phyloP scores from a whole-genome alignment of 163 green algal genomes.

The Trebouxia gelatinosa region DNA sequence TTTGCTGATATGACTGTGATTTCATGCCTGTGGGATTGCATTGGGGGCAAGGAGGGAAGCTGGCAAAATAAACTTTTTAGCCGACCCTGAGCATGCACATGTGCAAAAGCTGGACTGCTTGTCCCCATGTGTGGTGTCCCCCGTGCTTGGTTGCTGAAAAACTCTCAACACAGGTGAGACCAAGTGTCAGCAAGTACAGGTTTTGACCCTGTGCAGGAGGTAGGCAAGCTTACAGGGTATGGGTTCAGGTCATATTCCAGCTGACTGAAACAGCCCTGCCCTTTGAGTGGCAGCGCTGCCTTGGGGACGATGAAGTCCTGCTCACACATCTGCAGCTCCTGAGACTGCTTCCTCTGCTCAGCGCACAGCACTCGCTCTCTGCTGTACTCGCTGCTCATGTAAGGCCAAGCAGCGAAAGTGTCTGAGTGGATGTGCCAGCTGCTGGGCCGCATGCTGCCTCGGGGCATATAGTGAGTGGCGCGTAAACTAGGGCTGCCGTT shows the following conservation, averaged over 20 bases:
- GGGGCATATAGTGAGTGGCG: conserved; percentile 22
- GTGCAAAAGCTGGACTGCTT: not conserved
- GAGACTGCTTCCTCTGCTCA: not conserved
- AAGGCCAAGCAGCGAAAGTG: not conserved
- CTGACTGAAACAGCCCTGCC: conserved; percentile 11
- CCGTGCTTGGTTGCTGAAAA: not conserved
- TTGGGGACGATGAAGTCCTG: conserved; percentile 15
- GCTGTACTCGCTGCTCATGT: conserved; percentile 11
- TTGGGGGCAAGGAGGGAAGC: not conserved
- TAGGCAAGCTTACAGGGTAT: not conserved
- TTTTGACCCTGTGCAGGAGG: too few species aligned
- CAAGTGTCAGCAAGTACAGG: not conserved
- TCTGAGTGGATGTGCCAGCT: conserved; percentile 22
- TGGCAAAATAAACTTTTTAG: not conserved
- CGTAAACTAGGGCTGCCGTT: conserved; percentile 6
- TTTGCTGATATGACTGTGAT: too few species aligned
- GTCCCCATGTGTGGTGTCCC: not conserved
- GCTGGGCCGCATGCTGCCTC: not conserved
- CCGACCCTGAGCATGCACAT: not conserved
- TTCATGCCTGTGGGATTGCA: too few species aligned
- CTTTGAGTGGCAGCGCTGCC: not conserved
- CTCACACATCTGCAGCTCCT: not conserved
- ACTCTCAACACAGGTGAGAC: not conserved
- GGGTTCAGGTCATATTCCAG: conserved; percentile 14
- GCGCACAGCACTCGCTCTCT: not conserved